These are phyloP conservation scores for Lentinula detonsa DNA, from an alignment of 768 basidiomycete genomes.

Conservation along the genomic window DNA sequence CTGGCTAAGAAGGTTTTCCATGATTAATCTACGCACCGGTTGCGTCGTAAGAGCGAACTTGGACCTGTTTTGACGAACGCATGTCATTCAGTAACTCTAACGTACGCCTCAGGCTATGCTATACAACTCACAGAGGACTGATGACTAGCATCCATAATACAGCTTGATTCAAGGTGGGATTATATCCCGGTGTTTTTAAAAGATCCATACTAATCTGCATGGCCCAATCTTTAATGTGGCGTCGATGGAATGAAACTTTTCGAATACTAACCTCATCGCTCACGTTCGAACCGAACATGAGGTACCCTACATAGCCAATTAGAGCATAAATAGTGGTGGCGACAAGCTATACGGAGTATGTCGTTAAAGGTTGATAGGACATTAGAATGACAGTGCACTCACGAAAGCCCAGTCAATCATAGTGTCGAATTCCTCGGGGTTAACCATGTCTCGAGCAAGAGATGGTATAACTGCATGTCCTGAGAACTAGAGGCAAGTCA, in stretches of 20 bases:
- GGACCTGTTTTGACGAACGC: constrained; percentile 36
- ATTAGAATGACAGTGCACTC: constrained; percentile 19
- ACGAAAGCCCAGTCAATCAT: constrained; percentile 90
- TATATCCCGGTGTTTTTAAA: constrained; percentile 67
- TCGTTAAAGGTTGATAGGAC: background rate
- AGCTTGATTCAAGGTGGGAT: constrained; percentile 58
- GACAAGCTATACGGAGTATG: constrained; percentile 36
- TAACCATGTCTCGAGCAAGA: constrained; percentile 82
- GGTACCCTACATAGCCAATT: constrained; percentile 78
- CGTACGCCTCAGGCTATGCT: background rate
- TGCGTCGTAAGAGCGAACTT: constrained; percentile 85
- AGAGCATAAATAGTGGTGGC: constrained; percentile 59
- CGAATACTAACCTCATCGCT: constrained; percentile 65
- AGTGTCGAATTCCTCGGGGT: constrained; percentile 71
- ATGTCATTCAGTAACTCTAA: constrained; percentile 8
- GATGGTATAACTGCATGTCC: constrained; percentile 93
- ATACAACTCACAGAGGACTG: constrained; percentile 52
- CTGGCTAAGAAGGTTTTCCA: background rate
- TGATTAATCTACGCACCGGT: constrained; percentile 45
- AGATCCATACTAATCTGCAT: constrained; percentile 81
- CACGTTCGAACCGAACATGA: constrained; percentile 84
- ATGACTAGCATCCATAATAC: constrained; percentile 87
- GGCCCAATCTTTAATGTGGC: background rate
- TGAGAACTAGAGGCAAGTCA: constrained; percentile 50
- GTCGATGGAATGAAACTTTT: background rate